These are phyloP conservation scores for Erigeron canadensis DNA, from an alignment of 129 eudicot species.

Conservation along the genomic window DNA sequence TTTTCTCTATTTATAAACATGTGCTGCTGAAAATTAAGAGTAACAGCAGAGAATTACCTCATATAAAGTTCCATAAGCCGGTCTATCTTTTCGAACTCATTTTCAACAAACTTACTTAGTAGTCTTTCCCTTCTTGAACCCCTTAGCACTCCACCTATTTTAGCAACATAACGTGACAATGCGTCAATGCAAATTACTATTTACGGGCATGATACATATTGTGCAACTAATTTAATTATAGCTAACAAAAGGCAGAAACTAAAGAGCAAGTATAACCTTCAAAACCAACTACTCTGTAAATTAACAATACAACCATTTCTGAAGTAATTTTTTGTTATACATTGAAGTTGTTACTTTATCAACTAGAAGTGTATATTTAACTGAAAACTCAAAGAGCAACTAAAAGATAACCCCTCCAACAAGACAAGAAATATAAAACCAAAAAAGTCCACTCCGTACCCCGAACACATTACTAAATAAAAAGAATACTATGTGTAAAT, in stretches of 20 bases:
- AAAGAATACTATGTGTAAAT: background rate
- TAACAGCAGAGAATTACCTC: conserved; percentile 37
- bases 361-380: background rate
- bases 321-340: too few species aligned
- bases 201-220: background rate
- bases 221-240: background rate
- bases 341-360: too few species aligned
- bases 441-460: background rate
- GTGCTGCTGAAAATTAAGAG: background rate
- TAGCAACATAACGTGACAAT: conserved; percentile 12
- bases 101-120: conserved; percentile 89
- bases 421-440: background rate
- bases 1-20: background rate
- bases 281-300: background rate
- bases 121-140: conserved; percentile 98
- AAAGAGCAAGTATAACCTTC: background rate
- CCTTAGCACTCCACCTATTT: conserved; percentile 87
- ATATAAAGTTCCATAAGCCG: conserved; percentile 93
- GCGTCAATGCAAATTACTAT: conserved; percentile 2
- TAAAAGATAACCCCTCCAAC: background rate
- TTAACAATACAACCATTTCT: background rate
- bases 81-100: conserved; percentile 95
- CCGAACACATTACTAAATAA: background rate
- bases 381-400: background rate
- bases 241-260: background rate